A percentile compares a stretch with the other conserved stretches of the same genome.
Conservation (phyloP, 164 flowering plant species). For the Macadamia integrifolia region DNA sequence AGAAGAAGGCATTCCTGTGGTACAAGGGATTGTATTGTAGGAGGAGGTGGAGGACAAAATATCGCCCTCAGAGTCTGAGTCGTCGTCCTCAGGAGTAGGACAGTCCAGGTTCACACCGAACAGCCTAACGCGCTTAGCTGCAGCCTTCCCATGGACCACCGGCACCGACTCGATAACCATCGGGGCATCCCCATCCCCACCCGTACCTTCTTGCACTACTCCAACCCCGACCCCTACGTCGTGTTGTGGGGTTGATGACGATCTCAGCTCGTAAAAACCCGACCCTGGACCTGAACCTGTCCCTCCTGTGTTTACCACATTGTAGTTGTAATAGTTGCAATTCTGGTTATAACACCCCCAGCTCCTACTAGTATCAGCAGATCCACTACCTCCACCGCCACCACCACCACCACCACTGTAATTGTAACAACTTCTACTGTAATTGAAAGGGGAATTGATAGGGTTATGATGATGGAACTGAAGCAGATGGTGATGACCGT, state of each 20-base stretch:
- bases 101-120: conserved; percentile 93
- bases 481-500: conserved; percentile 1
- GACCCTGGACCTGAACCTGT: conserved; percentile 1
- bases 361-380: too few species aligned
- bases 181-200: conserved; percentile 10
- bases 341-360: too few species aligned
- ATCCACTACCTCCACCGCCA: too few species aligned
- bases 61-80: conserved; percentile 20
- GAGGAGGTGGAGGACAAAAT: conserved; percentile 28
- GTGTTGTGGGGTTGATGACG: conserved; percentile 19
- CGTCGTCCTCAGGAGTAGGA: conserved; percentile 38
- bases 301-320: conserved; percentile 14
- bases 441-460: too few species aligned
- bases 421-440: too few species aligned
- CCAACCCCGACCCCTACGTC: background rate
- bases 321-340: conserved; percentile 11
- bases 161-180: conserved; percentile 74
- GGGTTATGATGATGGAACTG: too few species aligned
- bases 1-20: background rate
- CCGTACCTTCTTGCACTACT: conserved; percentile 11
- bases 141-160: conserved; percentile 61
- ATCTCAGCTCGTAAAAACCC: conserved; percentile 23
- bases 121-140: conserved; percentile 61
- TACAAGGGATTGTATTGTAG: conserved; percentile 12
- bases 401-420: conserved; percentile 4